Conservation (phyloP, 129 eudicot species). For the Arctium minus region DNA sequence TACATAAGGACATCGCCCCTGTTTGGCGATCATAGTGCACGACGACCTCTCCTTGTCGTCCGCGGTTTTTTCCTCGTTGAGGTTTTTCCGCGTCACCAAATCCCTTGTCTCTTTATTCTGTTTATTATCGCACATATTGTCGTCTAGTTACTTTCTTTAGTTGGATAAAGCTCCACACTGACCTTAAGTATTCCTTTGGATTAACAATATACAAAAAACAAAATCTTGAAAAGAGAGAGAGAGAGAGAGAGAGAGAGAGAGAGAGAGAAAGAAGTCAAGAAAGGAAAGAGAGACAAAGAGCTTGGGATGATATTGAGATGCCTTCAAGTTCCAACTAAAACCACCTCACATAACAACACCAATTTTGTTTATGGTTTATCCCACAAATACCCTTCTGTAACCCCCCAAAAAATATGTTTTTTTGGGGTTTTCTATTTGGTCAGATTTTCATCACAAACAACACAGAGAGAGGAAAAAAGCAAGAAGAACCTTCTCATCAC, state of each 20-base stretch:
- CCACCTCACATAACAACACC: conserved; percentile 18
- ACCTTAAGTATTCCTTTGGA: no score
- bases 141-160: no score
- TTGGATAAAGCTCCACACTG: no score
- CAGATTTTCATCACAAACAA: conserved; percentile 30
- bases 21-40: no score
- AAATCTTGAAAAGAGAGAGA: neutral
- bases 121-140: no score
- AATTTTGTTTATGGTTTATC: neutral
- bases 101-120: no score
- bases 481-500: conserved; percentile 47
- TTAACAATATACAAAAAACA: neutral
- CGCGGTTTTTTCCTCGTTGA: no score
- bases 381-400: conserved; percentile 48
- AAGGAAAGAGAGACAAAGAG: neutral
- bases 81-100: no score
- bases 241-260: neutral
- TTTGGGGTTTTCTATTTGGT: conserved; percentile 46
- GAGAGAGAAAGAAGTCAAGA: neutral
- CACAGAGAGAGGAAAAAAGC: conserved; percentile 38
- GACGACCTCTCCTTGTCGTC: no score
- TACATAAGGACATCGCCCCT: no score
- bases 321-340: conserved; percentile 24
- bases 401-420: conserved; percentile 45
- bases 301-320: neutral